Evolutionary conservation across 1,284 basidiomycete genomes (phyloP), one percentile per base, ranked within the genome.

Genomic region (Moniliella sp.): DNA sequence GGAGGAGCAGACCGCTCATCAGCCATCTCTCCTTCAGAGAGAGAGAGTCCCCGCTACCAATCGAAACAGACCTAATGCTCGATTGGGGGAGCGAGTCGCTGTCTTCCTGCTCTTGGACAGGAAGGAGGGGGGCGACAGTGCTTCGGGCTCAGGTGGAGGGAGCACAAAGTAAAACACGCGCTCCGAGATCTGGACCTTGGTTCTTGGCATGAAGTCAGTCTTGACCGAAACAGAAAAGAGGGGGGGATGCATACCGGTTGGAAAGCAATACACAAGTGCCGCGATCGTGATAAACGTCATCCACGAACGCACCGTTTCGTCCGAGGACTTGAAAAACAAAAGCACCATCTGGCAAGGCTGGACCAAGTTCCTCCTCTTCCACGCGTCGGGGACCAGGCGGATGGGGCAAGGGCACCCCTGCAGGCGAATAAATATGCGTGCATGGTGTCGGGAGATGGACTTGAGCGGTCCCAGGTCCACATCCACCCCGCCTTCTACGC

Each of bases 111-210:
- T 28, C 11, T 10, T 31, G n/a, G n/a, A n/a, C n/a, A n/a, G n/a
- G n/a, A n/a, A n/a, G n/a, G n/a, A n/a, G n/a, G n/a, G n/a, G n/a
- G n/a, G n/a, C n/a, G n/a, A n/a, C n/a, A n/a, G n/a, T n/a, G n/a
- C n/a, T 28, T 19, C 5, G 21, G 7, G 21, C 29, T n/a, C n/a
- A 19, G 62, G 56, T 4, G 65, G 66, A 12, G 83, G 86, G 7
- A 93, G 73, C 33, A 91, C 74, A 62, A 94, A 99, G 58, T 86
- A 78, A 64, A 99, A 99, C 31, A 82, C 86, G 34, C 88, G 76
- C 28, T 88, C 88, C 18, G 88, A 83, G 50, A 99, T 97, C 65
- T 94, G 91, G 46, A 99, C 88, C 64, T 86, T 82, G 34, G 91
- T 88, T 56, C 88, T 93, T 12, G 5, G 5, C 10, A 5, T 4